A percentile compares a stretch with the other conserved stretches of the same genome.
These are phyloP conservation scores for Jasminum sambac DNA, from an alignment of 257 asterid genomes.

Conservation along the genomic window DNA sequence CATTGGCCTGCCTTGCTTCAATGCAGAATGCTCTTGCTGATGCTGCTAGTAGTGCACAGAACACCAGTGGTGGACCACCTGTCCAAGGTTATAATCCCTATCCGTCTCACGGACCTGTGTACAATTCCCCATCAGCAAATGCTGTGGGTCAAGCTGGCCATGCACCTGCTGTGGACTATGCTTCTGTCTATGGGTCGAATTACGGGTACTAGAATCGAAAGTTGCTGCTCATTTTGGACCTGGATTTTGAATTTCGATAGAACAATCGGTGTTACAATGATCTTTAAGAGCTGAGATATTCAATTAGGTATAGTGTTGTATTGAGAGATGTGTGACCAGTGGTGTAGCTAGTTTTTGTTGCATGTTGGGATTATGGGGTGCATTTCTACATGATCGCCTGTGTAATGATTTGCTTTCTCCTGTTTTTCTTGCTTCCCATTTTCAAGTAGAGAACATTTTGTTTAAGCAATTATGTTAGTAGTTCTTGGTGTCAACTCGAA, in stretches of 20 bases:
- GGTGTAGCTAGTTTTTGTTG: not conserved
- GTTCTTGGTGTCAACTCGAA: not conserved
- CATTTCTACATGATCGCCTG: not conserved
- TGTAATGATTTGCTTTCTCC: not conserved
- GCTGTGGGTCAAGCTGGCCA: conserved; percentile 44
- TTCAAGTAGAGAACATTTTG: not conserved
- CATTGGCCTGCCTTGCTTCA: not conserved
- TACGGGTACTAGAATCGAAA: conserved; percentile 49
- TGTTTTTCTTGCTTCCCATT: not conserved
- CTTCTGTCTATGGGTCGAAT: conserved; percentile 50
- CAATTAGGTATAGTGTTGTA: conserved; percentile 19
- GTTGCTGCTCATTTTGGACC: not conserved
- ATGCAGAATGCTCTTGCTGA: conserved; percentile 76
- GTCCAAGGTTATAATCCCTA: conserved; percentile 64
- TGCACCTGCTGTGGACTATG: conserved; percentile 58
- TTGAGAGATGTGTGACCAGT: not conserved
- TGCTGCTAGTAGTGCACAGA: conserved; percentile 48
- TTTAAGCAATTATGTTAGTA: not conserved
- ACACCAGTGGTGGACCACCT: conserved; percentile 43
- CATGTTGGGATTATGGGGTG: not conserved
- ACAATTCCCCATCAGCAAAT: conserved; percentile 41
- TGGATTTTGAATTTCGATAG: conserved; percentile 9
- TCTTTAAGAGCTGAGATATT: not conserved
- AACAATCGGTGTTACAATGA: not conserved
- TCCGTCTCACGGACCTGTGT: conserved; percentile 49